Evolutionary conservation across 1,284 basidiomycete species (phyloP).

Genomic region (Boletus hoseneyae): DNA sequence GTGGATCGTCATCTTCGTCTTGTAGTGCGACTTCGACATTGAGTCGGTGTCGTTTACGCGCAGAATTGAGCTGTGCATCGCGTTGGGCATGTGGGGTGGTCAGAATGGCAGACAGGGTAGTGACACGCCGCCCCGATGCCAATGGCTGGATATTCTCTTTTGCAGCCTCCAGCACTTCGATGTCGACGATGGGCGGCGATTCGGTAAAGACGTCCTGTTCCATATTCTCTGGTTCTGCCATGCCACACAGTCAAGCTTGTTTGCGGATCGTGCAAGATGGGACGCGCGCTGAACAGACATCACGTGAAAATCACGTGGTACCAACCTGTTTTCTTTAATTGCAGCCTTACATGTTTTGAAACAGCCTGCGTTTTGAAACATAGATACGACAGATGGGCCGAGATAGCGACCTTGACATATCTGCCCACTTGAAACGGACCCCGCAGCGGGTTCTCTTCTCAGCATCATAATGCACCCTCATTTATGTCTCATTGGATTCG

Average conservation of each 20-base stretch:
- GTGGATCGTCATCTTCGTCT: constrained; percentile 51
- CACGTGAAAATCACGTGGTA: constrained; percentile 26
- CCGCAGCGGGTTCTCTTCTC: too few species aligned
- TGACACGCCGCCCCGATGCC: constrained; percentile 67
- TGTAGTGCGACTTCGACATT: constrained; percentile 53
- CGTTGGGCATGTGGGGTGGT: constrained; percentile 71
- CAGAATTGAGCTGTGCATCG: constrained; percentile 60
- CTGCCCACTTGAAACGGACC: too few species aligned
- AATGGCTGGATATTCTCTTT: constrained; percentile 83
- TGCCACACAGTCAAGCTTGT: constrained; percentile 8
- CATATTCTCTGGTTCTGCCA: constrained; percentile 19
- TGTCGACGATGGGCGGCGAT: constrained; percentile 53
- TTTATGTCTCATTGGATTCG: too few species aligned
- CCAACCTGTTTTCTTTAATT: too few species aligned
- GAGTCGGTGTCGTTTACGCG: constrained; percentile 54
- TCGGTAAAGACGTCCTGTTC: constrained; percentile 29
- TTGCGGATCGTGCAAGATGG: neutral
- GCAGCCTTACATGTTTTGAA: too few species aligned
- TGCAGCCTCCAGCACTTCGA: constrained; percentile 74
- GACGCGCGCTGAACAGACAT: constrained; percentile 20
- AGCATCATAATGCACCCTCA: too few species aligned
- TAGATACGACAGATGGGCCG: too few species aligned
- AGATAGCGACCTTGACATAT: too few species aligned
- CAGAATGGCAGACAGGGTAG: constrained; percentile 66
- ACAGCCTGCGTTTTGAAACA: too few species aligned